A percentile compares a stretch with the other conserved stretches of the same genome.
Conservation (phyloP, 2,329 filamentous ascomycete species). For the Botrytis aclada region DNA sequence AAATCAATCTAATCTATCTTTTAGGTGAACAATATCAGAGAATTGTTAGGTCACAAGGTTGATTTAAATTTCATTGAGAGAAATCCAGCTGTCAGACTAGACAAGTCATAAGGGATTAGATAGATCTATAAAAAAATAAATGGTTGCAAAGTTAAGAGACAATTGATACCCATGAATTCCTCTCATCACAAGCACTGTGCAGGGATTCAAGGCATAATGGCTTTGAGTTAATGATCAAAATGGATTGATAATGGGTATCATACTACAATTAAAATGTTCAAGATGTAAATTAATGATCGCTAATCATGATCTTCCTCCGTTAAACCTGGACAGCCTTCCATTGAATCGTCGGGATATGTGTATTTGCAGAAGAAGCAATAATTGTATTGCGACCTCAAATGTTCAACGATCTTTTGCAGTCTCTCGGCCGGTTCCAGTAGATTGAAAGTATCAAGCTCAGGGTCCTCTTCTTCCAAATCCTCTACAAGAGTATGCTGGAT, state of each 20-base stretch:
- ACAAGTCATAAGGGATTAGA: conserved; percentile 33
- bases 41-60: conserved; percentile 81
- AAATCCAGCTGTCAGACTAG: conserved; percentile 82
- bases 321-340: conserved; percentile 87
- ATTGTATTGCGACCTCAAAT: conserved; percentile 65
- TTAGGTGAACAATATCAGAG: conserved; percentile 54
- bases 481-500: conserved; percentile 59
- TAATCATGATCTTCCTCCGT: conserved; percentile 78
- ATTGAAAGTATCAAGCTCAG: conserved; percentile 78
- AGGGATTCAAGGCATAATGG: neutral
- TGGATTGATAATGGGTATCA: conserved; percentile 31
- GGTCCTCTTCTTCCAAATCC: conserved; percentile 73
- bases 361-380: conserved; percentile 99
- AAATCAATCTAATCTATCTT: conserved; percentile 27
- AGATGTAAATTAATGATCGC: conserved; percentile 13
- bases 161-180: conserved; percentile 5
- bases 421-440: conserved; percentile 63
- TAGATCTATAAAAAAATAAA: conserved; percentile 12
- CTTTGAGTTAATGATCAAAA: neutral
- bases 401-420: conserved; percentile 62
- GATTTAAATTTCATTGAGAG: conserved; percentile 89
- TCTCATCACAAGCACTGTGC: neutral
- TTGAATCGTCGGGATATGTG: conserved; percentile 65
- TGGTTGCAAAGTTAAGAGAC: neutral
- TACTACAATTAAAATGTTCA: conserved; percentile 21